phyloP scores from a whole-genome alignment of 345 rosid genomes.

The Odontarrhena argentea region DNA sequence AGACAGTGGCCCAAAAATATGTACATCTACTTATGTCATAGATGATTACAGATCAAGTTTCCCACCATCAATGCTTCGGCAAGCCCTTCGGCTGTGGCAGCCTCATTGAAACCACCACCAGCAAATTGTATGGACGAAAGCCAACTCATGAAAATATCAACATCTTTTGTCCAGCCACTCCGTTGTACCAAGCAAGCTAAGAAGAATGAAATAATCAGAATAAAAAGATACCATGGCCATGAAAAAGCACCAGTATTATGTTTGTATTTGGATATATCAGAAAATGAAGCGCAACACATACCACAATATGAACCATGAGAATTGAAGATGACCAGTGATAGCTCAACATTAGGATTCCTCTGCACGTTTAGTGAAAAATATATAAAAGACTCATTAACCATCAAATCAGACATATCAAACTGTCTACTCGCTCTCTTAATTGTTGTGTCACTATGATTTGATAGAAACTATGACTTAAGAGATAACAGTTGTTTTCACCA shows the following conservation, averaged over 20 bases:
- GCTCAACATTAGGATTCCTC: conserved; percentile 70
- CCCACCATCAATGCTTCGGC: conserved; percentile 92
- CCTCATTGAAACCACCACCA: conserved; percentile 95
- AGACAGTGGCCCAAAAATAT: background rate
- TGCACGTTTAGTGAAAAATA: conserved; percentile 40
- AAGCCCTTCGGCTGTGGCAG: conserved; percentile 97
- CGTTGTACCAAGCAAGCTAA: conserved; percentile 90
- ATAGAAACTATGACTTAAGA: background rate
- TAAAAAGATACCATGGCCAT: background rate
- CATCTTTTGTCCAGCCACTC: conserved; percentile 93
- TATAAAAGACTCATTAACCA: conserved; percentile 20
- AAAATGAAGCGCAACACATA: conserved; percentile 39
- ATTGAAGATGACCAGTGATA: conserved; percentile 74
- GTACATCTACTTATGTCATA: conserved; percentile 14
- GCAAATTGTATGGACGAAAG: conserved; percentile 71
- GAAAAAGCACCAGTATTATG: conserved; percentile 21
- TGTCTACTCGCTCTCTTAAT: background rate
- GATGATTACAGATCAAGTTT: conserved; percentile 25
- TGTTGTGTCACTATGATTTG: conserved; percentile 1
- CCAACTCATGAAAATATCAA: conserved; percentile 79
- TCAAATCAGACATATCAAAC: conserved; percentile 10
- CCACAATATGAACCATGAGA: conserved; percentile 79
- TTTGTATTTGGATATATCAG: conserved; percentile 17
- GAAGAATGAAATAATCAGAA: conserved; percentile 29
- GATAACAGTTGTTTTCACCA: background rate